Base-by-base conservation (phyloP, 306 rosid genomes). In the Castanea crenata region DNA sequence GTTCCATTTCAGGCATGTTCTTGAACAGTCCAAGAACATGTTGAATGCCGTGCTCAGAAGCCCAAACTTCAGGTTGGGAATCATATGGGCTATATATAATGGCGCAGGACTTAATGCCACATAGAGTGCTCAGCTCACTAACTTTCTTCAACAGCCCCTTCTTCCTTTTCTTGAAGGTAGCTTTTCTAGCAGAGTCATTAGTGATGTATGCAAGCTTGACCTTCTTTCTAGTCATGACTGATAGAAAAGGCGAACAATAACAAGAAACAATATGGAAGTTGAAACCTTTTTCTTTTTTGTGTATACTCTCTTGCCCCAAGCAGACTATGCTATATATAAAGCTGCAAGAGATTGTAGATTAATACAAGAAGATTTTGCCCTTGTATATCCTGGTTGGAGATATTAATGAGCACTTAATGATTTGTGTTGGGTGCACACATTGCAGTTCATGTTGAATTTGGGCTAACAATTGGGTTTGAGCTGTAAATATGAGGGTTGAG, bases 121-220 rank as follows among this genome's bases (percentile, higher is more conserved):
- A 91, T 0, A 90, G 89, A 11, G 88, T 86, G 18, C 76, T 83
- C 4, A 93, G 83, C 57, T 90, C 98, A 7, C 46, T 67, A 31
- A 88, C 80, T 81, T 86, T 91, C 78, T 93, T 93, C 38, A 88
- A 8, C 2, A 93, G 70, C 8, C 95, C 91, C 73, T 65, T 89
- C 87, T 87, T 90, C 83, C 90, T 85, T 86, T 90, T 90, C 87
- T 85, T 87, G 71, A 62, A 91, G 0, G 91, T 88, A 5, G 88
- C 83, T 72, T 32, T 32, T 32, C 35, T 32, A 0, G 35, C 35
- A 32, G 35, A 32, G 35, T 32, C 35, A 32, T 32, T 32, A 32
- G 35, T 32, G 5, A 32, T 32, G 35, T 32, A 32, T 32, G 5
- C 5, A 32, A 32, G 35, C 35, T 32, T 32, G 35, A 32, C 35